phyloP scores from a whole-genome alignment of 441 rosid species.

The Adansonia rubrostipa region DNA sequence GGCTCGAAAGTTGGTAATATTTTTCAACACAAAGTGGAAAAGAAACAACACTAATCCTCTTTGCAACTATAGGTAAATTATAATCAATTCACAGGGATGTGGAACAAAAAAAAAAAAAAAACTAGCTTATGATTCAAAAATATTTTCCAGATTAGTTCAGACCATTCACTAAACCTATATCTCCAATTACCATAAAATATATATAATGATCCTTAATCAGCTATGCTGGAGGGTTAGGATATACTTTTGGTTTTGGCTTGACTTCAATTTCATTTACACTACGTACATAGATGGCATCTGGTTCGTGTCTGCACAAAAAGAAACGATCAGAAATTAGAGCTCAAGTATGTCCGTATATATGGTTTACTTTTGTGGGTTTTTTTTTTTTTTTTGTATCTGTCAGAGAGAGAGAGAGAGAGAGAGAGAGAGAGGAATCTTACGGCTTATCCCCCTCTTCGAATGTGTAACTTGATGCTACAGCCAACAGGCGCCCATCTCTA shows the following conservation, averaged over 20 bases:
- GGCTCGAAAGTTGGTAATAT: not conserved
- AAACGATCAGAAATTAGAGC: slow-evolving; percentile 16
- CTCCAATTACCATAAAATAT: slow-evolving; percentile 9
- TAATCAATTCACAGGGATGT: not conserved
- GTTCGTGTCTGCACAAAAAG: slow-evolving; percentile 73
- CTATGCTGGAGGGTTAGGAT: slow-evolving; percentile 75
- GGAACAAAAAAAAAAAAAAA: not conserved
- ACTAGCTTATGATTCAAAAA: slow-evolving; percentile 15
- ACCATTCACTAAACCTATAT: slow-evolving; percentile 36
- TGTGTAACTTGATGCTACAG: slow-evolving; percentile 99
- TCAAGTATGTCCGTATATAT: not conserved
- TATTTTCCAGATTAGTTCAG: not conserved
- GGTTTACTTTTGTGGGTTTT: not conserved
- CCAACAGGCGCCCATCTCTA: slow-evolving; percentile 88
- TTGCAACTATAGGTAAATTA: not conserved
- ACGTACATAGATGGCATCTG: slow-evolving; percentile 74
- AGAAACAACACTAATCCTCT: too few relatives aligned
- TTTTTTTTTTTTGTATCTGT: not conserved
- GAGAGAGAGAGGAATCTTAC: slow-evolving; percentile 46
- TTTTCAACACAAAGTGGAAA: slow-evolving; percentile 12
- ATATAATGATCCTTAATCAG: not conserved
- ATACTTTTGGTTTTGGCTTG: slow-evolving; percentile 82
- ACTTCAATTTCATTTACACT: slow-evolving; percentile 85
- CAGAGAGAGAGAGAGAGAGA: not conserved
- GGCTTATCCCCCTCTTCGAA: slow-evolving; percentile 93